phyloP scores from a whole-genome alignment of 345 rosid genomes.

The Cardamine chenopodiifolia region DNA sequence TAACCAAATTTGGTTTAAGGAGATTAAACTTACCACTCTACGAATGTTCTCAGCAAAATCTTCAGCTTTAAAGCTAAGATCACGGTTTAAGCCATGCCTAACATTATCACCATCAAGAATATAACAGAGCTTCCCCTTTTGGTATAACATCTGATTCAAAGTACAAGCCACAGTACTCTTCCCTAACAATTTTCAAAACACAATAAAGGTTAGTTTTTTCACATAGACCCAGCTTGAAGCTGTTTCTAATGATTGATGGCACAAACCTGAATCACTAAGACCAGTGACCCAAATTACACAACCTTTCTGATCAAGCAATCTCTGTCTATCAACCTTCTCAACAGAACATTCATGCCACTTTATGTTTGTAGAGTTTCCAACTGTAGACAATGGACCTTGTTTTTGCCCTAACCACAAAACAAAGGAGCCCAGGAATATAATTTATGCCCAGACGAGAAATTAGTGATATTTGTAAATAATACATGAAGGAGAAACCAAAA shows the following conservation, averaged over 20 bases:
- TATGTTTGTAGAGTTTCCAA: constrained; percentile 67
- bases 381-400: constrained; percentile 49
- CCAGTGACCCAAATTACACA: constrained; percentile 87
- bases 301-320: constrained; percentile 78
- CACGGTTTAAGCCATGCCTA: constrained; percentile 73
- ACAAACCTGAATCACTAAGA: constrained; percentile 87
- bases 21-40: constrained; percentile 60
- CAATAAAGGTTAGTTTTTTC: constrained; percentile 6
- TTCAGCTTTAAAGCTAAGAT: constrained; percentile 71
- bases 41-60: constrained; percentile 79
- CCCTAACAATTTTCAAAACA: constrained; percentile 43
- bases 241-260: neutral
- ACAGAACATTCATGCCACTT: constrained; percentile 76
- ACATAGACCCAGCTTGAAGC: neutral
- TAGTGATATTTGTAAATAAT: neutral
- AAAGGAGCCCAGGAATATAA: neutral
- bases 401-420: constrained; percentile 50
- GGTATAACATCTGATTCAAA: constrained; percentile 54
- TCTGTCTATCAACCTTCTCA: constrained; percentile 62
- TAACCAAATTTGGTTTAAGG: neutral
- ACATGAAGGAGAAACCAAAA: neutral
- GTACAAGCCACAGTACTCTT: constrained; percentile 89
- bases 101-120: constrained; percentile 84
- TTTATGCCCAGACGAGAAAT: neutral
- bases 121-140: constrained; percentile 68